Percentiles rank a stretch among this genome's conserved stretches.
phyloP scores from a whole-genome alignment of 768 basidiomycete species.

The Boletellus emodensis region DNA sequence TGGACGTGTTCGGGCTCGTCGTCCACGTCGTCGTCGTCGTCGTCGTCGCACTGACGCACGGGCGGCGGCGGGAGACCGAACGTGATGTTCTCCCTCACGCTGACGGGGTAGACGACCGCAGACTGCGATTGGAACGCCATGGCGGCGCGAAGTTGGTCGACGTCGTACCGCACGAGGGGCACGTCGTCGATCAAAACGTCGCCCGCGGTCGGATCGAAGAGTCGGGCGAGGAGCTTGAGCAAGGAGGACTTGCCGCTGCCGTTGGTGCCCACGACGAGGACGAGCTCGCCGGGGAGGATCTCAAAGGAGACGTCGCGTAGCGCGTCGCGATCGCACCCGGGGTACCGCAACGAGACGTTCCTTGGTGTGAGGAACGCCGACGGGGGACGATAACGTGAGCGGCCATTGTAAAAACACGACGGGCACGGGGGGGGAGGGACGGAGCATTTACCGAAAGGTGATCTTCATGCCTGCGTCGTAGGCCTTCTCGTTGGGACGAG shows the following conservation, averaged over 20 bases:
- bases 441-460: constrained; percentile 19
- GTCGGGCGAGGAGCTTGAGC: constrained; percentile 45
- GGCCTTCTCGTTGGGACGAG: neutral
- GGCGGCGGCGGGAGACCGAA: constrained; percentile 30
- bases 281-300: constrained; percentile 25
- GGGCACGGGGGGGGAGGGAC: neutral
- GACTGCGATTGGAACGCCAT: constrained; percentile 50
- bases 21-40: no score
- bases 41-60: no score
- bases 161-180: constrained; percentile 36
- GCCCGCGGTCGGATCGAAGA: constrained; percentile 46
- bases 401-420: neutral
- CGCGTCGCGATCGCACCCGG: constrained; percentile 16
- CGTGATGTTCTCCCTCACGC: constrained; percentile 42
- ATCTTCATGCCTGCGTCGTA: constrained; percentile 24
- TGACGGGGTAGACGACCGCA: constrained; percentile 45
- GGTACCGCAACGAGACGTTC: constrained; percentile 23
- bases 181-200: constrained; percentile 42
- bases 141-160: constrained; percentile 39
- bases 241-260: constrained; percentile 32
- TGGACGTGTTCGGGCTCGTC: no score
- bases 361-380: no score
- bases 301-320: constrained; percentile 27
- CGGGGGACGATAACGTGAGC: no score
- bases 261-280: constrained; percentile 31